Percentiles rank a stretch among this genome's conserved stretches.
These are phyloP conservation scores for Exophiala aquamarina DNA, from an alignment of 2,329 filamentous ascomycete species.

Conservation along the genomic window DNA sequence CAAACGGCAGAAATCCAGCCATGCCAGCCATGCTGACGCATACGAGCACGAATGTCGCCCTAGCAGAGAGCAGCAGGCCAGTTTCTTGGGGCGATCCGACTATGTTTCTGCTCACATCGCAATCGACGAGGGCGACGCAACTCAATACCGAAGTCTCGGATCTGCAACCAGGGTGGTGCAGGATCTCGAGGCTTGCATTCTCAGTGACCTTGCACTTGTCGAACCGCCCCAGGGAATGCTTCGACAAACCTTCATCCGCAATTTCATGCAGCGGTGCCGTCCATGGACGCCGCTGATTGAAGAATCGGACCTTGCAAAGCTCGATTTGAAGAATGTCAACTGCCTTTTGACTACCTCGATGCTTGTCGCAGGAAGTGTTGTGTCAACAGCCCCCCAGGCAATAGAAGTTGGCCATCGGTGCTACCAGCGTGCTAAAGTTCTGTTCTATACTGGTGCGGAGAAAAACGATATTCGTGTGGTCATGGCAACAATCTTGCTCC, in stretches of 20 bases:
- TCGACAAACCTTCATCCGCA: slow-evolving; percentile 33
- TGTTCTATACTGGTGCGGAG: slow-evolving; percentile 21
- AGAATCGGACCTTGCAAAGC: slow-evolving; percentile 33
- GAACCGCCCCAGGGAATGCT: slow-evolving; percentile 32
- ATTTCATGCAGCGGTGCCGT: slow-evolving; percentile 34
- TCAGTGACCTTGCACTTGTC: slow-evolving; percentile 29
- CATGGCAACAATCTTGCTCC: slow-evolving; percentile 23
- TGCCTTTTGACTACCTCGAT: slow-evolving; percentile 17
- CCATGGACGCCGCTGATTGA: slow-evolving; percentile 37
- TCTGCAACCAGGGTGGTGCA: slow-evolving; percentile 16
- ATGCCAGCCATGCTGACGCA: no score
- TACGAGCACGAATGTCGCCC: neutral
- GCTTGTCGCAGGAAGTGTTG: slow-evolving; percentile 23
- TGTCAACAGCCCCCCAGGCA: slow-evolving; percentile 18
- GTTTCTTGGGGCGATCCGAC: slow-evolving; percentile 33
- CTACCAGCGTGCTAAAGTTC: slow-evolving; percentile 20
- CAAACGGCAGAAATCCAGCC: no score
- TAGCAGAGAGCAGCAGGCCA: slow-evolving; percentile 12
- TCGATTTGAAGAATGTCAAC: slow-evolving; percentile 19
- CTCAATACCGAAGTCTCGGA: slow-evolving; percentile 24
- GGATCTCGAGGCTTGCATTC: slow-evolving; percentile 30
- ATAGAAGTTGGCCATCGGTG: slow-evolving; percentile 13
- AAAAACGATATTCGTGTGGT: slow-evolving; percentile 20
- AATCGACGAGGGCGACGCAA: slow-evolving; percentile 31
- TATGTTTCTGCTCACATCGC: slow-evolving; percentile 31